phyloP scores from a whole-genome alignment of 371 early-diverging fungal species.

The Circinella umbellata region DNA sequence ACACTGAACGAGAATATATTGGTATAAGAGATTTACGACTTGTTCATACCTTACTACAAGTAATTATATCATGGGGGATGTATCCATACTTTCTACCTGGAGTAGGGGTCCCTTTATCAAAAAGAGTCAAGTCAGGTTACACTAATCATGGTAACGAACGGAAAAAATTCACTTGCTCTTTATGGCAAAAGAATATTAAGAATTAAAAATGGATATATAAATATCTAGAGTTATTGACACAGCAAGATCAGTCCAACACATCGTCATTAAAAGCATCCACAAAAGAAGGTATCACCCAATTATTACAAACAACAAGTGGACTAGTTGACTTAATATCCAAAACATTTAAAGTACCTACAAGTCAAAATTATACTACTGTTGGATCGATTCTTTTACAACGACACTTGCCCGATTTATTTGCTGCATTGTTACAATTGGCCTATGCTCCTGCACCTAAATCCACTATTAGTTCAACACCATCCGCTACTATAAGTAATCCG shows the following conservation, averaged over 20 bases:
- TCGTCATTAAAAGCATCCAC: neutral
- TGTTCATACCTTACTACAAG: constrained; percentile 68
- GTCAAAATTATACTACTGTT: constrained; percentile 59
- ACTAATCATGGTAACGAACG: constrained; percentile 45
- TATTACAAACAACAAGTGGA: constrained; percentile 16
- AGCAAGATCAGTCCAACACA: neutral
- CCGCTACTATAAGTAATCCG: neutral
- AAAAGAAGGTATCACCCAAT: constrained; percentile 2
- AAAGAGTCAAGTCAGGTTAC: constrained; percentile 60
- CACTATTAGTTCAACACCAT: neutral
- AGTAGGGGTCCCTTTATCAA: constrained; percentile 68
- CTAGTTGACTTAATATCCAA: constrained; percentile 35
- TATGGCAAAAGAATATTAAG: neutral
- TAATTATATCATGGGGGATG: constrained; percentile 71
- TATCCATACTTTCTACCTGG: constrained; percentile 71
- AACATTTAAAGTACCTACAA: constrained; percentile 25
- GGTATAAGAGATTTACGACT: constrained; percentile 69
- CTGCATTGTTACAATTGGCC: constrained; percentile 68
- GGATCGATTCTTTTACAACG: constrained; percentile 59
- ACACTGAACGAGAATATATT: constrained; percentile 47
- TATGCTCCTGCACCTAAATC: constrained; percentile 60
- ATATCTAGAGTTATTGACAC: constrained; percentile 16
- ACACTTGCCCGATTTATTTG: constrained; percentile 69
- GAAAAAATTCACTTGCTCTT: neutral
- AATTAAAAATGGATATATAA: neutral